Base-by-base conservation (phyloP, 805 yeast genomes). In the Candida caryicola region DNA sequence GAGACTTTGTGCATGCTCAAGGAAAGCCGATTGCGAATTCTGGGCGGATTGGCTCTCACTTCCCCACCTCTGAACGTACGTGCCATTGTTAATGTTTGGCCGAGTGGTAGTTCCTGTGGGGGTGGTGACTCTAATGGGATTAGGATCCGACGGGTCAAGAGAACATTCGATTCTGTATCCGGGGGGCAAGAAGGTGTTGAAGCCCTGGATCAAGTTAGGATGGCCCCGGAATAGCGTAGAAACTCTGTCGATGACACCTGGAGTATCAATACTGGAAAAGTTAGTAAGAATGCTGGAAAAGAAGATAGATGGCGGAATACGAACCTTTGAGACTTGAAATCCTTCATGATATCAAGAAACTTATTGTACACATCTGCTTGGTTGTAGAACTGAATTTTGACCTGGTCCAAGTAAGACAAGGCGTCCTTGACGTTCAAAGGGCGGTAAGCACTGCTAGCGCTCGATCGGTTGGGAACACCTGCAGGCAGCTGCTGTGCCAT, bases 371-470 rank as follows among this genome's bases (percentile, higher is more conserved):
- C 95, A 53, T 90, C 97, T 0, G 98, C 95, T 64, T 91, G 95
- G 48, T 81, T 77, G 60, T 78, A 84, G 64, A 93, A 93, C 60
- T 90, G 97, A 34, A 83, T 76, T 63, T 93, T 93, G 36, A 93
- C 99, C 64, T 90, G 96, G 59, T 95, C 99, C 50, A 93, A 75
- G 57, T 95, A 93, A 7, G 96, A 81, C 48, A 93, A 71, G 4
- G 99, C 99, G 62, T 93, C 99, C 58, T 87, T 88, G 35, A 93
- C 98, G 56, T 93, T 93, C 52, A 93, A 69, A 2, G 97, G 96
- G 50, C 89, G 71, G 58, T 83, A 83, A 21, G 66, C 64, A 38
- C 57, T 65, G 7, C 68, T 59, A 2, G 70, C 55, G n/a, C 69
- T 54, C 17, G 72, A 62, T 35, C 73, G 55, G 48, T 66, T 69